Evolutionary conservation across 352 stramenopile species (phyloP), one percentile per base, ranked within the genome.

Genomic region (Pythium rishiriense): DNA sequence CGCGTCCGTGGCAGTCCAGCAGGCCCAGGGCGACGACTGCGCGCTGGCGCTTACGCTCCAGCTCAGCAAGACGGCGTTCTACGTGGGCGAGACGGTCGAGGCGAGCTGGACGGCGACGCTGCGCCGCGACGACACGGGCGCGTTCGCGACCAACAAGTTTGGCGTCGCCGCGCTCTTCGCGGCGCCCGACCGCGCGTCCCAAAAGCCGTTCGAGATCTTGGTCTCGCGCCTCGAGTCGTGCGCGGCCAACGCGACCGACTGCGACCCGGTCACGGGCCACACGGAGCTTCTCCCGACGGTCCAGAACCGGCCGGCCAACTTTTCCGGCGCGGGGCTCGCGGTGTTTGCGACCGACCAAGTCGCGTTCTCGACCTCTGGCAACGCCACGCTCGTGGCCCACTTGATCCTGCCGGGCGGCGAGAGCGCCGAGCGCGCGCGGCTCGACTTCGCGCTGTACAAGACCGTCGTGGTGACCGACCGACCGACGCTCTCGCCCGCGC

Each of bases 41-140:
- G 62, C 74, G n/a, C 51, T 91, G 10, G 56, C 65, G 39, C 62
- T 93, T 35, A 78, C 79, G 8, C 65, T 93, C 25, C 31, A 45
- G 24, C 69, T 88, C 31, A 64, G 72, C 28, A 70, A 74, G 19
- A 62, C 66, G 19, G 58, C 81, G 8, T 77, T 87, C 43, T 84
- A 83, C 57, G 76, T 75, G 21, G 76, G 79, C 64, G 81, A 91
- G 37, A 69, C 78, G 4, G 76, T 93, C 43, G 57, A 79, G 35
- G 74, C 87, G 26, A 81, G 68, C 21, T 93, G 85, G 85, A 91
- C 81, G 25, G 85, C 81, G 41, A 85, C 75, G 14, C 52, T 85
- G 48, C 80, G 81, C 9, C 28, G 70, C 22, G 58, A 76, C 49
- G 64, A 61, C 14, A 74, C 41, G 41, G 68, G 64, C 22, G 54